Conservation (phyloP, 345 rosid genomes). For the Pistacia integerrima region DNA sequence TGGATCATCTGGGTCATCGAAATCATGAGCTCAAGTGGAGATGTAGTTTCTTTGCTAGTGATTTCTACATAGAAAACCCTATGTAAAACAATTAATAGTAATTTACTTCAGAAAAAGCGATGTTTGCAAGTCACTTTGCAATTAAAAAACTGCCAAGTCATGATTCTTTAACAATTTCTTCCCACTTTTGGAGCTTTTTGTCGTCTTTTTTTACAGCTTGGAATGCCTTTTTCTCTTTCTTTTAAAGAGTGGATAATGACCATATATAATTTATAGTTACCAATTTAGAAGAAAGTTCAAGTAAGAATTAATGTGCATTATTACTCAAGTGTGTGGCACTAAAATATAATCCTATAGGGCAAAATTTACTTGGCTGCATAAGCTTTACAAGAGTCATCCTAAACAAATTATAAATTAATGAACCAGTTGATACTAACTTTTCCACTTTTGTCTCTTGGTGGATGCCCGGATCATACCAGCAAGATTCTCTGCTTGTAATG, state of each 20-base stretch:
- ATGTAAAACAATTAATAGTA: too few relatives aligned
- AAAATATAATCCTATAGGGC: background rate
- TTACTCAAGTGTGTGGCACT: background rate
- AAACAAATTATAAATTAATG: background rate
- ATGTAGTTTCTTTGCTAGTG: background rate
- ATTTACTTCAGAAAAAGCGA: background rate
- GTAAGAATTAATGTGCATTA: too few relatives aligned
- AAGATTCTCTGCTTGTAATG: constrained; percentile 12
- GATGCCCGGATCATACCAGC: constrained; percentile 15
- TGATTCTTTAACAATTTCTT: background rate
- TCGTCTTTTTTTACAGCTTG: too few relatives aligned
- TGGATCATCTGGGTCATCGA: background rate
- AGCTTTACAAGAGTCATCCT: background rate
- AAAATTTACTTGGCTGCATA: background rate
- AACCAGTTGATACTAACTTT: background rate
- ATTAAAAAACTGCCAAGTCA: background rate
- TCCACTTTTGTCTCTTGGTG: background rate
- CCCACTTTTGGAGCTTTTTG: background rate
- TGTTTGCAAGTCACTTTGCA: too few relatives aligned
- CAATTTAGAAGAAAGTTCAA: too few relatives aligned
- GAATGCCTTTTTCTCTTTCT: too few relatives aligned
- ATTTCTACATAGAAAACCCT: too few relatives aligned
- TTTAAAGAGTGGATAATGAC: too few relatives aligned
- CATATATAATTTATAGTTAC: too few relatives aligned
- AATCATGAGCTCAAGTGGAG: background rate